Conservation (phyloP, 73 alveolate species). For the Paramecium caudatum region DNA sequence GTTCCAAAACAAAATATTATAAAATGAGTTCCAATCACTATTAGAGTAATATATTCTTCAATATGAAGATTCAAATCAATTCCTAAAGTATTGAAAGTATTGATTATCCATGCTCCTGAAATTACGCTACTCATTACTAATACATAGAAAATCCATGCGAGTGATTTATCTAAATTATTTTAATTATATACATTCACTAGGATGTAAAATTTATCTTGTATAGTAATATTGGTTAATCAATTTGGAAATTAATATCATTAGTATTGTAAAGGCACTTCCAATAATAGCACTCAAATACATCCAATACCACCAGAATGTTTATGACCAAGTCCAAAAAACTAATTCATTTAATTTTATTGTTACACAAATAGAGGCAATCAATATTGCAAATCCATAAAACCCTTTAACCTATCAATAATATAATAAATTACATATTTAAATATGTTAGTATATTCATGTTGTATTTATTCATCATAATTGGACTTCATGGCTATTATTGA, state of each 20-base stretch:
- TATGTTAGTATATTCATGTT: conserved; percentile 40
- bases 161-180: conserved; percentile 11
- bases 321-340: conserved; percentile 59
- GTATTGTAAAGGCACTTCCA: conserved; percentile 42
- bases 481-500: background rate
- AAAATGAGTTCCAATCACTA: too few species aligned
- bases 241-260: conserved; percentile 47
- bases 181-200: conserved; percentile 1
- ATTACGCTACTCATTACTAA: background rate
- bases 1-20: too few species aligned
- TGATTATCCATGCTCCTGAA: conserved; percentile 52
- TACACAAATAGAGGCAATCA: conserved; percentile 44
- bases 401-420: conserved; percentile 6
- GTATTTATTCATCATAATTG: background rate
- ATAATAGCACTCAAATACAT: conserved; percentile 50
- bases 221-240: conserved; percentile 22
- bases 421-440: conserved; percentile 9
- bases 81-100: conserved; percentile 31
- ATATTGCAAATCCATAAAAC: conserved; percentile 22
- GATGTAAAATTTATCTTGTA: background rate
- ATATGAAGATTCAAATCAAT: background rate
- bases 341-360: conserved; percentile 42
- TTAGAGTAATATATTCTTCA: too few species aligned
- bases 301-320: conserved; percentile 72
- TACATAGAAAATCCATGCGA: conserved; percentile 4